Base-by-base conservation (phyloP, 1,139 yeast genomes). In the Lodderomyces metapsilosis region DNA sequence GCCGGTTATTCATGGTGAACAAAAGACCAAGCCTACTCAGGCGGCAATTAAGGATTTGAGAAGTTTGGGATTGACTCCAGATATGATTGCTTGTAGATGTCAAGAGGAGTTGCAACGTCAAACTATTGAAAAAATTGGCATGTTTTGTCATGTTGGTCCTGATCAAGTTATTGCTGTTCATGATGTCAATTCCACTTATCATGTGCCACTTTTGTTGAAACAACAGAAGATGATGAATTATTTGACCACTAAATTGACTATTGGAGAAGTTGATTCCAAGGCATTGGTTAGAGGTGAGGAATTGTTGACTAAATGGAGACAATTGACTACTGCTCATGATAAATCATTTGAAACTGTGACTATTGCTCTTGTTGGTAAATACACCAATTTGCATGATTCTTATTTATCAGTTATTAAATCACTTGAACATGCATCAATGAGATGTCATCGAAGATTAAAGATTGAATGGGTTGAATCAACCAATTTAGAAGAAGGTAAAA, bases 71-170 rank as follows among this genome's bases (percentile, higher is more conserved):
- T 78, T 94, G 62, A 80, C 85, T 35, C 98, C 98, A 12, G 98
- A 94, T 65, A 85, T 92, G 80, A 88, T 92, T 69, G 98, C 98
- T 45, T 92, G 98, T 73, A 83, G 99, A 74, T 92, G 98, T 73
- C 78, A 88, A 46, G 87, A 86, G 54, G 79, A 79, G 58, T 78
- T 92, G 57, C 96, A 87, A 57, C 71, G 70, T 43, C 80, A 91
- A 51, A 89, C 97, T 28, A 88, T 85, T 60, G 94, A 87, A 50
- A 92, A 92, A 70, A 92, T 92, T 59, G 94, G 97, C 47, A 92
- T 94, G 98, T 92, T 92, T 71, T 92, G 98, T 68, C 98, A 94
- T 61, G 98, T 92, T 53, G 98, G 97, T 18, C 89, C 95, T 18
- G 89, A 91, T 45, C 98, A 94, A 69, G 98, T 92, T 41, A 78